These are phyloP conservation scores for Endogone sp. DNA, from an alignment of 192 early-diverging fungal species.

Conservation along the genomic window DNA sequence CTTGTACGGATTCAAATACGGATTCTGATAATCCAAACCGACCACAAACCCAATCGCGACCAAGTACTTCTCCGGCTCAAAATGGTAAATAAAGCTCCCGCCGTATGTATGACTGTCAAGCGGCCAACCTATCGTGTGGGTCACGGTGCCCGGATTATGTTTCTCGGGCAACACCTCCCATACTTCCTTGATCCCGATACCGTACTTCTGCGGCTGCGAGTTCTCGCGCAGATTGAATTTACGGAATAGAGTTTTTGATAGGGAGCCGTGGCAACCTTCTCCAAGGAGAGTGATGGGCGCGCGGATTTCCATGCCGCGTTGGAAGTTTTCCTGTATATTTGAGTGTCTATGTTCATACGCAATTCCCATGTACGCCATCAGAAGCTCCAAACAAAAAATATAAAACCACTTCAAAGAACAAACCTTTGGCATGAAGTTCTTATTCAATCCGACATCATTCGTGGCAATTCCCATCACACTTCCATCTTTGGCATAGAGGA, in stretches of 20 bases:
- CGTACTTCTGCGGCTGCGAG: slow-evolving; percentile 87
- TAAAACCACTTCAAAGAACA: not conserved
- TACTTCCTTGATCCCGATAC: slow-evolving; percentile 95
- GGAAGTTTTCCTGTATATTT: slow-evolving; percentile 75
- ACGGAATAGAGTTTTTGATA: slow-evolving; percentile 85
- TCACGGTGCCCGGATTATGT: slow-evolving; percentile 74
- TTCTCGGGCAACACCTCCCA: slow-evolving; percentile 92
- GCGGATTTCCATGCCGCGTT: slow-evolving; percentile 92
- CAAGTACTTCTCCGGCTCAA: slow-evolving; percentile 74
- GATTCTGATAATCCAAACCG: slow-evolving; percentile 93
- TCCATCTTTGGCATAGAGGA: slow-evolving; percentile 90
- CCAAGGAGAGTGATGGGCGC: slow-evolving; percentile 95
- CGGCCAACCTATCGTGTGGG: slow-evolving; percentile 92
- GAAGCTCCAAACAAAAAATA: slow-evolving; percentile 7
- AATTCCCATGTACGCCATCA: not conserved
- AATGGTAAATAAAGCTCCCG: slow-evolving; percentile 94
- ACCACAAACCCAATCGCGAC: slow-evolving; percentile 87
- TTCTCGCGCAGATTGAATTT: slow-evolving; percentile 90
- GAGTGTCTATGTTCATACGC: not conserved
- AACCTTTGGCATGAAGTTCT: slow-evolving; percentile 78
- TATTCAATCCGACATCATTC: slow-evolving; percentile 93
- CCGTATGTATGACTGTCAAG: slow-evolving; percentile 89
- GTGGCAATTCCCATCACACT: slow-evolving; percentile 90
- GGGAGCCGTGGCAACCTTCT: slow-evolving; percentile 96
- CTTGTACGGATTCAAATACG: slow-evolving; percentile 92